A percentile compares a stretch with the other conserved stretches of the same genome.
Evolutionary conservation across 2,329 filamentous ascomycete genomes (phyloP).

Genomic region (Cytospora piceae): DNA sequence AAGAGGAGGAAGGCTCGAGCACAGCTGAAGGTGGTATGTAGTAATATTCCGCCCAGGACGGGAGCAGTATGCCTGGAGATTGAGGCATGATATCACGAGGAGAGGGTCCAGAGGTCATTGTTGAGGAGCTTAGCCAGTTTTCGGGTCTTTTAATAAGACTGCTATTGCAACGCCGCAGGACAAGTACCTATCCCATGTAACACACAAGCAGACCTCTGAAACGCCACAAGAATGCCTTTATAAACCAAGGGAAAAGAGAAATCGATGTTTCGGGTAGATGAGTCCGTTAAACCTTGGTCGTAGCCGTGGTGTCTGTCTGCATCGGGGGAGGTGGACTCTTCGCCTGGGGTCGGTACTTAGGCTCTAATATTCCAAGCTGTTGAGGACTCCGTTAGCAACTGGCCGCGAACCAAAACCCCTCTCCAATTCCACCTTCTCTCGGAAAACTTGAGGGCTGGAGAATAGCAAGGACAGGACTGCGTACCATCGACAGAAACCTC

Average conservation of each 20-base stretch:
- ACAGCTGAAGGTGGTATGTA: neutral
- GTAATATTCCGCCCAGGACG: neutral
- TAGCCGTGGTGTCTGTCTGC: constrained; percentile 17
- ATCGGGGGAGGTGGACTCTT: constrained; percentile 28
- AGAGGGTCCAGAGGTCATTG: neutral
- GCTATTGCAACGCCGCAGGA: constrained; percentile 6
- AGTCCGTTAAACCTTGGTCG: constrained; percentile 23
- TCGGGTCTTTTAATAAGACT: constrained; percentile 1
- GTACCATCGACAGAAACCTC: constrained; percentile 81
- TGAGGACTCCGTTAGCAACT: constrained; percentile 15
- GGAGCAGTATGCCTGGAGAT: neutral
- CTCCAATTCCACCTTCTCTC: neutral
- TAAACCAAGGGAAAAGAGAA: constrained; percentile 9
- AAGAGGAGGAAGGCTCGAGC: neutral
- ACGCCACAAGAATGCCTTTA: constrained; percentile 18
- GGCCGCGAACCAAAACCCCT: neutral
- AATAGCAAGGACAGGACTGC: constrained; percentile 27
- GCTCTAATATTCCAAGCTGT: constrained; percentile 44
- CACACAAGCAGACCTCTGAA: constrained; percentile 14
- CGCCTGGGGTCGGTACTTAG: constrained; percentile 41
- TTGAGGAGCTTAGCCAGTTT: neutral
- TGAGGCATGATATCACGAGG: neutral
- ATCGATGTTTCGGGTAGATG: neutral
- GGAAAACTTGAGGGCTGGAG: neutral
- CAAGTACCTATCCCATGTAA: constrained; percentile 17